A percentile compares a stretch with the other conserved stretches of the same genome.
These are phyloP conservation scores for Colletotrichum sp. DNA, from an alignment of 2,329 filamentous ascomycete genomes.

Conservation along the genomic window DNA sequence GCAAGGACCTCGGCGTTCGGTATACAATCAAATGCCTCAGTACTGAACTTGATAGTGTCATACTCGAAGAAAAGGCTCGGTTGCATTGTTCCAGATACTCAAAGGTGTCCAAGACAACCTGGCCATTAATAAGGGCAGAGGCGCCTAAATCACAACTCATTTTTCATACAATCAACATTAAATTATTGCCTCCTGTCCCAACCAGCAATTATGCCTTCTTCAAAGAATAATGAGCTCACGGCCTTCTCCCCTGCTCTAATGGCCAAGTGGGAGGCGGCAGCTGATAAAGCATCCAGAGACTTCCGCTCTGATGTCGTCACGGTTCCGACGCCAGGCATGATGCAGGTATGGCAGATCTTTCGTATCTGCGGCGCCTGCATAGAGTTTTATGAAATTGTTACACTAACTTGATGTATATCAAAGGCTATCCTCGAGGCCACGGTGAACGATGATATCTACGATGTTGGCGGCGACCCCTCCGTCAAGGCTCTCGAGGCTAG, in stretches of 20 bases:
- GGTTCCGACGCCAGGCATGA: neutral
- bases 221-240: neutral
- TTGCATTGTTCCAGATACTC: neutral
- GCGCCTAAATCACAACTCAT: accelerated
- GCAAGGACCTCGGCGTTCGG: neutral
- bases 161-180: neutral
- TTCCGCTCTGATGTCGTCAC: neutral
- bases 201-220: neutral
- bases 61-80: accelerated
- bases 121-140: neutral
- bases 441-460: neutral
- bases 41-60: neutral
- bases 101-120: neutral
- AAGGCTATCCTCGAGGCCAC: neutral
- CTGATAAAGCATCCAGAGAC: neutral
- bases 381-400: accelerated
- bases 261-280: neutral
- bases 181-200: accelerated
- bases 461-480: neutral
- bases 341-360: neutral
- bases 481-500: neutral
- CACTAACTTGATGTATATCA: accelerated
- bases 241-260: neutral
- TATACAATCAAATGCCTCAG: accelerated
- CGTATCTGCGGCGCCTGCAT: accelerated